phyloP scores from a whole-genome alignment of 805 yeast species.

The Candida ovalis region DNA sequence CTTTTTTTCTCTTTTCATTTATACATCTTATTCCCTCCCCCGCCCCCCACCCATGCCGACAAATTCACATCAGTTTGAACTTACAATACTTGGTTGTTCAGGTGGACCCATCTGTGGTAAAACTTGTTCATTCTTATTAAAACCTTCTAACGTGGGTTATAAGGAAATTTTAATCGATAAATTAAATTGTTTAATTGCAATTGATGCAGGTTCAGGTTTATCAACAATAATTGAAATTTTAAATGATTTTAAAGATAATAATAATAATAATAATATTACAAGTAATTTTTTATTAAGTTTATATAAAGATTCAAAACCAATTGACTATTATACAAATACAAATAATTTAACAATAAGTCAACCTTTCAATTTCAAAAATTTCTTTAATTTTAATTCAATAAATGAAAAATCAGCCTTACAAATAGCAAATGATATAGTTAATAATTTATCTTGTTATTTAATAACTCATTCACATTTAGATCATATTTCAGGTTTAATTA shows the following conservation, averaged over 20 bases:
- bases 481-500: conserved; percentile 63
- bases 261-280: not conserved
- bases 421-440: conserved; percentile 26
- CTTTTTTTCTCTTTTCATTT: no score
- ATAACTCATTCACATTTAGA: conserved; percentile 86
- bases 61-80: conserved; percentile 39
- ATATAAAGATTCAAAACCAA: conserved; percentile 13
- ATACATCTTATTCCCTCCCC: no score
- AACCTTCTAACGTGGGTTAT: conserved; percentile 46
- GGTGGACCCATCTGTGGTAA: conserved; percentile 81
- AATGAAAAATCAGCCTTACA: conserved; percentile 6
- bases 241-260: conserved; percentile 5
- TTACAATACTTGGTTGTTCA: conserved; percentile 69
- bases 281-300: conserved; percentile 13
- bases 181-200: conserved; percentile 42
- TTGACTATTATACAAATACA: conserved; percentile 8
- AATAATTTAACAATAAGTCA: not conserved
- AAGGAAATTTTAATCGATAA: conserved; percentile 28
- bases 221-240: conserved; percentile 44
- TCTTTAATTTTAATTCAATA: conserved; percentile 3
- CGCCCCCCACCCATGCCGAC: conserved; percentile 13
- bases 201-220: conserved; percentile 82
- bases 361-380: conserved; percentile 6
- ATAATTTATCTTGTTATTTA: conserved; percentile 40
- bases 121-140: conserved; percentile 66